phyloP scores from a whole-genome alignment of 2,329 filamentous ascomycete genomes.

The Shiraia bambusicola region DNA sequence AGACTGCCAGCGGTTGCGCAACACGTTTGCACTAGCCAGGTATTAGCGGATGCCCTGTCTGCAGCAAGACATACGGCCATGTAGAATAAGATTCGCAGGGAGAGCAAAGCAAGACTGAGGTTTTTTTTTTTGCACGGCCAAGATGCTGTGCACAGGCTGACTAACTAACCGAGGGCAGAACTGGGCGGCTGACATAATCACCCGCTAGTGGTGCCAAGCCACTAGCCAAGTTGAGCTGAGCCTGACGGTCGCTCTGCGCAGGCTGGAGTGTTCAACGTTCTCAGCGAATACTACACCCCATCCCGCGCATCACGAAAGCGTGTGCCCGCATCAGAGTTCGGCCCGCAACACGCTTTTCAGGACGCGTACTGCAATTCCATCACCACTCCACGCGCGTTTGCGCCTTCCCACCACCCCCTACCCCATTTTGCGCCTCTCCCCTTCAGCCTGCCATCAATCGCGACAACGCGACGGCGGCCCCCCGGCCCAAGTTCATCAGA shows the following conservation, averaged over 20 bases:
- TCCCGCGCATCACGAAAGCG: conserved; percentile 32
- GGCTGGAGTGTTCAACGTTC: conserved; percentile 11
- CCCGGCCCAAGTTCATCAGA: conserved; percentile 37
- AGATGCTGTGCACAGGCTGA: too few relatives aligned
- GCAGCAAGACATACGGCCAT: too few relatives aligned
- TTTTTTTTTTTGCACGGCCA: too few relatives aligned
- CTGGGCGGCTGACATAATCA: too few relatives aligned
- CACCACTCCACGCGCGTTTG: conserved; percentile 30
- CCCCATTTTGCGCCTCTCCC: conserved; percentile 30
- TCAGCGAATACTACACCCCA: conserved; percentile 27
- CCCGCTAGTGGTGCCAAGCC: conserved; percentile 12
- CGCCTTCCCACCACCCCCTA: conserved; percentile 24
- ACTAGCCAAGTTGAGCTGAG: conserved; percentile 7
- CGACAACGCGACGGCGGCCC: conserved; percentile 36
- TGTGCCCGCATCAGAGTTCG: conserved; percentile 40
- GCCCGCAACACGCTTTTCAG: conserved; percentile 39
- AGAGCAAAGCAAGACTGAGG: too few relatives aligned
- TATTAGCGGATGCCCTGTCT: too few relatives aligned
- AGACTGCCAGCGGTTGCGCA: too few relatives aligned
- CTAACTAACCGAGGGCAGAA: too few relatives aligned
- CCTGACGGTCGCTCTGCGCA: too few relatives aligned
- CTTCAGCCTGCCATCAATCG: conserved; percentile 32
- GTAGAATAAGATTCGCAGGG: too few relatives aligned
- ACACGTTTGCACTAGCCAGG: too few relatives aligned
- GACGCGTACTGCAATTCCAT: conserved; percentile 35